These are phyloP conservation scores for Cladorrhinum sp. DNA, from an alignment of 2,329 filamentous ascomycete species.

Conservation along the genomic window DNA sequence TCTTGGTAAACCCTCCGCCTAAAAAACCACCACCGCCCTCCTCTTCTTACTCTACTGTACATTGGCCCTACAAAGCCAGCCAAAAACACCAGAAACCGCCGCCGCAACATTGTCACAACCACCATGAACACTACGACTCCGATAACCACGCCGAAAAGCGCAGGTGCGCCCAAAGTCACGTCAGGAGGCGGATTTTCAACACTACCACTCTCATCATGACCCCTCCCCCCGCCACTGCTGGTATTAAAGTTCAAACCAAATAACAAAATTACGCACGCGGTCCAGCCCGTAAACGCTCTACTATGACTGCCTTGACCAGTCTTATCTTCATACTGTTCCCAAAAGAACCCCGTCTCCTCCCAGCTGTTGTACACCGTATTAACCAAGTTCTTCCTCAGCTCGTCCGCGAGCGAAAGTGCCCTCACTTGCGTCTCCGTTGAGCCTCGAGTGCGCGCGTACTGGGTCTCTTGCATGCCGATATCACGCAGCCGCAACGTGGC, in stretches of 20 bases:
- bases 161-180: not conserved
- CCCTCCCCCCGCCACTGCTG: not conserved
- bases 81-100: not conserved
- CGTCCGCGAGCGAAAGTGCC: slow-evolving; percentile 67
- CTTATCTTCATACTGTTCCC: slow-evolving; percentile 97
- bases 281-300: slow-evolving; percentile 98
- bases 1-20: not conserved
- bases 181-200: not conserved
- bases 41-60: not conserved
- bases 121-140: not conserved
- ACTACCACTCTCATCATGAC: not conserved
- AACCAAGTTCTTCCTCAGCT: slow-evolving; percentile 78
- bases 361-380: slow-evolving; percentile 85
- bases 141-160: not conserved
- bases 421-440: slow-evolving; percentile 43
- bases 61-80: not conserved
- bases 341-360: slow-evolving; percentile 90
- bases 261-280: slow-evolving; percentile 35
- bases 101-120: not conserved
- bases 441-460: slow-evolving; percentile 55
- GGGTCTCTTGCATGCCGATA: slow-evolving; percentile 62
- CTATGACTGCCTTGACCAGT: slow-evolving; percentile 91
- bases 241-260: slow-evolving; percentile 10
- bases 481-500: slow-evolving; percentile 73
- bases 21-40: not conserved